phyloP scores from a whole-genome alignment of 2,329 filamentous ascomycete genomes.

The Colletotrichum sp. region DNA sequence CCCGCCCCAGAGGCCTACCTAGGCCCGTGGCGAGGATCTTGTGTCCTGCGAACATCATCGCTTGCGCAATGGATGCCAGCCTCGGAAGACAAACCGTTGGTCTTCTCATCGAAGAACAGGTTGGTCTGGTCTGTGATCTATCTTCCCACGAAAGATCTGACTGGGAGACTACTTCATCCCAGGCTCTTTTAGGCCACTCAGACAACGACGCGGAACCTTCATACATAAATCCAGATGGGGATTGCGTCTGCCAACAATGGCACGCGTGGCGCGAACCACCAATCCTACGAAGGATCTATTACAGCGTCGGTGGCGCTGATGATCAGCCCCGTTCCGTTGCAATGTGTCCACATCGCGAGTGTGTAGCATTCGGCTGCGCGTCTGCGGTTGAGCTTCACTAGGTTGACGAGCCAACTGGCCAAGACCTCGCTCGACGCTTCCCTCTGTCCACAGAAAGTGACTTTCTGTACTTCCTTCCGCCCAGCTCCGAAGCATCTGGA shows the following conservation, averaged over 20 bases:
- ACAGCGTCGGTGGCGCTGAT: conserved; percentile 62
- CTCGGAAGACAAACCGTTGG: conserved; percentile 59
- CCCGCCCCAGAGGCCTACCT: conserved; percentile 31
- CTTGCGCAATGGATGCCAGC: conserved; percentile 68
- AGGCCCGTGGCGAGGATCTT: conserved; percentile 55
- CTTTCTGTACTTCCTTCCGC: conserved; percentile 64
- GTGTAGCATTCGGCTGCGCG: conserved; percentile 69
- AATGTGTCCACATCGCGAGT: conserved; percentile 67
- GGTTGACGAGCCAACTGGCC: conserved; percentile 48
- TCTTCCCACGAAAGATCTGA: conserved; percentile 18
- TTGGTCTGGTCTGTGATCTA: conserved; percentile 66
- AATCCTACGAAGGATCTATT: conserved; percentile 25
- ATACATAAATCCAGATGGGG: neutral
- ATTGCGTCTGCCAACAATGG: conserved; percentile 29
- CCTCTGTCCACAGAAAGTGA: conserved; percentile 59
- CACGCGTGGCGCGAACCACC: conserved; percentile 23
- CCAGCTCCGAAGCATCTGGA: conserved; percentile 37
- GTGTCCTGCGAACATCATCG: conserved; percentile 60
- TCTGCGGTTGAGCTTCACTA: conserved; percentile 69
- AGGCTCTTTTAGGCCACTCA: neutral
- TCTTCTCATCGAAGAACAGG: conserved; percentile 62
- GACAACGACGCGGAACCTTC: neutral
- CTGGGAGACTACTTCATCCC: neutral
- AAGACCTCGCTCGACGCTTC: conserved; percentile 60
- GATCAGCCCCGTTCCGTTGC: conserved; percentile 70